These are phyloP conservation scores for Vitis rupestris DNA, from an alignment of 164 flowering plant genomes.

Conservation along the genomic window DNA sequence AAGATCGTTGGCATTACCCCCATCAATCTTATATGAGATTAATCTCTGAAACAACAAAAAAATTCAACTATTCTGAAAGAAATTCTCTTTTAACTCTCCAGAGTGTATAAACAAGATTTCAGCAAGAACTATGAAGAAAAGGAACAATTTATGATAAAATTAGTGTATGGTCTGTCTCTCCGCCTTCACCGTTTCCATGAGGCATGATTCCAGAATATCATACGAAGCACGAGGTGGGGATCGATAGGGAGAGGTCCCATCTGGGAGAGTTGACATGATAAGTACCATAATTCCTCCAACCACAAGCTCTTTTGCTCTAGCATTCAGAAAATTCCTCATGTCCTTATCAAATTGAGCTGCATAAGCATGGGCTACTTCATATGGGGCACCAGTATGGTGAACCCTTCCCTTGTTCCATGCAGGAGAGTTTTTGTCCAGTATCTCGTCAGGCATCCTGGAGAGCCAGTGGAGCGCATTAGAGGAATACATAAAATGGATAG, in stretches of 20 bases:
- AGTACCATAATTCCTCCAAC: conserved; percentile 7
- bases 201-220: conserved; percentile 3
- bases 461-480: conserved; percentile 33
- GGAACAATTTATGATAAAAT: no score
- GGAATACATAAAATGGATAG: conserved; percentile 22
- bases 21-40: no score
- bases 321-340: background rate
- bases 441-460: conserved; percentile 20
- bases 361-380: background rate
- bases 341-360: background rate
- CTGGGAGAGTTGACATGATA: background rate
- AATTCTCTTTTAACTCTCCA: no score
- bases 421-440: conserved; percentile 13
- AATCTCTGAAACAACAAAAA: no score
- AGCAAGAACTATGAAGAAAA: no score
- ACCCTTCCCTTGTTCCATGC: conserved; percentile 2
- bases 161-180: background rate
- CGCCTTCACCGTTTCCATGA: conserved; percentile 22
- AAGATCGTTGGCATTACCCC: no score
- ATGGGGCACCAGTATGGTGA: background rate
- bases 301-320: background rate
- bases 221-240: background rate
- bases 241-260: background rate
- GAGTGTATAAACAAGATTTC: no score
- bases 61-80: no score